Conservation (phyloP, 805 yeast genomes). For the Yarrowia sp. region DNA sequence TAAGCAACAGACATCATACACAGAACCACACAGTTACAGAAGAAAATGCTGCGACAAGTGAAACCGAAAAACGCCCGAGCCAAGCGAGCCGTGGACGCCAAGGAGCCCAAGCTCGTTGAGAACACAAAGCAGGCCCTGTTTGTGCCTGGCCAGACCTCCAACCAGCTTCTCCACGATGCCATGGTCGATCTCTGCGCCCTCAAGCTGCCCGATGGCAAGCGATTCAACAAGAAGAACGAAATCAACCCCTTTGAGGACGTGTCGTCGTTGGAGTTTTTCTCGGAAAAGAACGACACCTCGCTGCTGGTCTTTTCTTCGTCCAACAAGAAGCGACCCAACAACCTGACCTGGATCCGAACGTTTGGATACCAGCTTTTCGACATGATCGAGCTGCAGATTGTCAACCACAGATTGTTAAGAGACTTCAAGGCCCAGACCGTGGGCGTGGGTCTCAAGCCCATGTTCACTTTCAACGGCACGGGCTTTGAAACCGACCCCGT, state of each 20-base stretch:
- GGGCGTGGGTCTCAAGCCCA: conserved; percentile 88
- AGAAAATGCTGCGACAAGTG: conserved; percentile 36
- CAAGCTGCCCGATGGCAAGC: conserved; percentile 88
- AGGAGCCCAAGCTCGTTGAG: conserved; percentile 86
- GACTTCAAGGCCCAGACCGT: conserved; percentile 86
- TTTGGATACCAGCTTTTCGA: conserved; percentile 91
- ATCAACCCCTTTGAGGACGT: conserved; percentile 93
- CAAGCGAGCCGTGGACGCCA: conserved; percentile 89
- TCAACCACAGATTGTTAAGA: conserved; percentile 69
- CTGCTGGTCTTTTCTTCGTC: conserved; percentile 77
- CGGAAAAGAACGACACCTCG: conserved; percentile 93
- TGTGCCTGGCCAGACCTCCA: conserved; percentile 85
- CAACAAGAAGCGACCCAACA: conserved; percentile 93
- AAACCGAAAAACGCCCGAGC: conserved; percentile 96
- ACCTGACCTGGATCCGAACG: conserved; percentile 84
- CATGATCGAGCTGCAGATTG: conserved; percentile 86
- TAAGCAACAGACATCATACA: neutral
- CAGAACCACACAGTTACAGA: neutral
- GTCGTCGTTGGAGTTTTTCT: conserved; percentile 81
- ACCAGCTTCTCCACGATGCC: conserved; percentile 81
- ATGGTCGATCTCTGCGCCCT: conserved; percentile 87
- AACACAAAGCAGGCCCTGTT: conserved; percentile 89
- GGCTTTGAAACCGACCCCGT: conserved; percentile 89
- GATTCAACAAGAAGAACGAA: conserved; percentile 88
- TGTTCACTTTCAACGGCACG: conserved; percentile 92